Base-by-base conservation (phyloP, 495 filamentous ascomycete species). In the Hypomontagnella monticulosa region DNA sequence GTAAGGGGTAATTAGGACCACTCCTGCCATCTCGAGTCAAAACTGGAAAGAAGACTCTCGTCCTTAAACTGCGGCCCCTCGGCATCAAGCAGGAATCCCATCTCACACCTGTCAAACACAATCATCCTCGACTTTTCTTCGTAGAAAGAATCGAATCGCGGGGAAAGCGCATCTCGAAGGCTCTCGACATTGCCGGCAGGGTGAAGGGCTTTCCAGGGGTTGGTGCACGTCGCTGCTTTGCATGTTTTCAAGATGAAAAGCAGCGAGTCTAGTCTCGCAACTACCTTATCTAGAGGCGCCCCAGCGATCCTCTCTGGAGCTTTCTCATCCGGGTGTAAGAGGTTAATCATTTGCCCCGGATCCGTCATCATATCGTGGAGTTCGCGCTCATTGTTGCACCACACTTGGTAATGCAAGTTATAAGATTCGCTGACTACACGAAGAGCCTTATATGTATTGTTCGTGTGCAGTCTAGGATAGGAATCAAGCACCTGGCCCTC, bases 231-330 rank as follows among this genome's bases (percentile, higher is more conserved):
- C 32, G 60, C 52, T 3, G 79, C 81, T 62, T 85, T 81, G 76
- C 88, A 91, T 3, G 85, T 86, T 69, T 91, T 89, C 32, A 88
- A 75, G 2, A 90, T 85, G 20, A 90, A 78, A 1, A 90, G 77
- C 1, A 90, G 75, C 1, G 85, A 80, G 67, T 91, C 87, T 0
- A 90, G 73, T 2, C 87, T 83, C 12, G 72, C 63, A 6, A 83
- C 66, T 0, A 86, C 75, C 7, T 81, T 75, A 0, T 69, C 51
- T 0, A 87, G 63, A 8, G 78, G 71, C 4, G 79, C 74, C 0
- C 84, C 83, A 4, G 85, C 76, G 15, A 86, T 73, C 0, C 53
- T 69, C 4, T 49, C 16, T 11, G 71, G 61, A 0, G 53, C 27
- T 0, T 7, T 54, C 4, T 75, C 66, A 1, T 71, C 62, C 0